Conservation (phyloP, 495 filamentous ascomycete genomes). For the Aspergillus haitiensis region DNA sequence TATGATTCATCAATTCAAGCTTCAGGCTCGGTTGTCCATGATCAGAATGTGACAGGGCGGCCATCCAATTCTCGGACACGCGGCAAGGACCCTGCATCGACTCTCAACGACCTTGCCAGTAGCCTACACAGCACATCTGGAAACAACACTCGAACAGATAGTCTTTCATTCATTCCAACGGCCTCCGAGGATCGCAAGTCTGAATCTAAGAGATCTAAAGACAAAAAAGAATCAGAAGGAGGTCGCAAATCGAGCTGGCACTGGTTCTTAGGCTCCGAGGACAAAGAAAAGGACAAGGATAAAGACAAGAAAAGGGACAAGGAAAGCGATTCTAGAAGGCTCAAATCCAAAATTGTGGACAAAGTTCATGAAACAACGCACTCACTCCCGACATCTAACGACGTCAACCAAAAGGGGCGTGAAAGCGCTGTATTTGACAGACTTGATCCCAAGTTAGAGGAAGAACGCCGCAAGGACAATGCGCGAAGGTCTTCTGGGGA, state of each 20-base stretch:
- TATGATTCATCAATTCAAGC: conserved; percentile 41
- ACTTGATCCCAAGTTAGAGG: conserved; percentile 70
- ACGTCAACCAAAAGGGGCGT: conserved; percentile 62
- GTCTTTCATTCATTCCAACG: conserved; percentile 81
- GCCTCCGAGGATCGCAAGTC: conserved; percentile 64
- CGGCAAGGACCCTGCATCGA: conserved; percentile 32
- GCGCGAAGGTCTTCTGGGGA: conserved; percentile 69
- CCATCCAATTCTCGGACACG: conserved; percentile 28
- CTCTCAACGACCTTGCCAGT: conserved; percentile 41
- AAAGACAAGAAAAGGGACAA: conserved; percentile 59
- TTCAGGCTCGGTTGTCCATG: conserved; percentile 27
- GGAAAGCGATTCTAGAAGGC: conserved; percentile 61
- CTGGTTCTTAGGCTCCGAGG: conserved; percentile 69
- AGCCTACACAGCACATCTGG: conserved; percentile 60
- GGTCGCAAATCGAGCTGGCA: conserved; percentile 81
- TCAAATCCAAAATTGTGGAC: conserved; percentile 59
- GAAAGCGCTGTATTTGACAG: conserved; percentile 83
- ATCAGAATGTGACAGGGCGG: conserved; percentile 31
- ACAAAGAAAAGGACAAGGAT: conserved; percentile 73
- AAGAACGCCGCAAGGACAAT: conserved; percentile 82
- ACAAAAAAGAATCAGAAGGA: conserved; percentile 59
- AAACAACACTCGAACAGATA: conserved; percentile 70
- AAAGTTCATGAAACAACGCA: conserved; percentile 69
- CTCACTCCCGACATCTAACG: conserved; percentile 77
- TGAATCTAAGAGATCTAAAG: conserved; percentile 65